These are phyloP conservation scores for Candida odintsovae DNA, from an alignment of 805 yeast species.

Conservation along the genomic window DNA sequence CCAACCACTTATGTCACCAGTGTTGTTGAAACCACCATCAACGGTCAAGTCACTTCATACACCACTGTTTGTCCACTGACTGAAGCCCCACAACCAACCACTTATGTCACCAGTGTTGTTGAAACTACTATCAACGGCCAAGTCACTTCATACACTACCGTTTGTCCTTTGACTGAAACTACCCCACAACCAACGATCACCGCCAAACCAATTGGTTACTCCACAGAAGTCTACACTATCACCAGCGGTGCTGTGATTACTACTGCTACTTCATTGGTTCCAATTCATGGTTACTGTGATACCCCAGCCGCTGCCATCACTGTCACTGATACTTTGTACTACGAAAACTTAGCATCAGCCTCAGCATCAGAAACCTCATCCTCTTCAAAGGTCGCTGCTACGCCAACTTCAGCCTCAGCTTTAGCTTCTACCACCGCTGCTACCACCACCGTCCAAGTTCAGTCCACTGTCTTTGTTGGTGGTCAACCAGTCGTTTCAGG, in stretches of 20 bases:
- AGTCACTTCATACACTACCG: slow-evolving; percentile 13
- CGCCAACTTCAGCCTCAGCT: background rate
- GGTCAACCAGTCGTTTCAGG: slow-evolving; percentile 38
- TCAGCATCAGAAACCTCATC: slow-evolving; percentile 4
- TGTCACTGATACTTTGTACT: slow-evolving; percentile 4
- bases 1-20: slow-evolving; percentile 9
- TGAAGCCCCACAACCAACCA: slow-evolving; percentile 1
- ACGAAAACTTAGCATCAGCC: slow-evolving; percentile 2
- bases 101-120: slow-evolving; percentile 12
- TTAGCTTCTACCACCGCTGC: background rate
- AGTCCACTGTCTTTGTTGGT: slow-evolving; percentile 35
- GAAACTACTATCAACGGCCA: slow-evolving; percentile 10
- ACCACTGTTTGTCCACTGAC: slow-evolving; percentile 18
- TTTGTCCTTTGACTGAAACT: slow-evolving; percentile 12
- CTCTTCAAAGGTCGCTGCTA: slow-evolving; percentile 8
- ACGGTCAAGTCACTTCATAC: slow-evolving; percentile 8
- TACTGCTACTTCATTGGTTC: background rate
- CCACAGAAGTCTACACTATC: slow-evolving; percentile 2
- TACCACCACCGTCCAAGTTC: slow-evolving; percentile 39
- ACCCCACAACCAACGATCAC: slow-evolving; percentile 10
- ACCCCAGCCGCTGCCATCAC: slow-evolving; percentile 1
- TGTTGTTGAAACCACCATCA: slow-evolving; percentile 13
- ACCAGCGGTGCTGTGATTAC: slow-evolving; percentile 2
- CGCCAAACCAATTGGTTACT: slow-evolving; percentile 10
- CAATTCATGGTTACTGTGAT: slow-evolving; percentile 2